phyloP scores from a whole-genome alignment of 2,329 filamentous ascomycete genomes.

The Macrophomina tecta region DNA sequence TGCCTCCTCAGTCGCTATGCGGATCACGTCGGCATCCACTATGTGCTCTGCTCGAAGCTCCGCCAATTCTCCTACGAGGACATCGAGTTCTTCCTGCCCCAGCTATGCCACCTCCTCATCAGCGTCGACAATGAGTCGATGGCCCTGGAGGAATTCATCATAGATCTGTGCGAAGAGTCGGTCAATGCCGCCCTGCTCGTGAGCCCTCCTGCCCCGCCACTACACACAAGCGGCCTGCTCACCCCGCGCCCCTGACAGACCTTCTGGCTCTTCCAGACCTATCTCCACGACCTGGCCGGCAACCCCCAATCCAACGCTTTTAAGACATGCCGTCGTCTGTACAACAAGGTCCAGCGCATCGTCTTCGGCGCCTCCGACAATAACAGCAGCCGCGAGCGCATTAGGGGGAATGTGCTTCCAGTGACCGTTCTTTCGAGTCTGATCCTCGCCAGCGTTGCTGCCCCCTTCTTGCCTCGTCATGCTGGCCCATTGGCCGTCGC shows the following conservation, averaged over 20 bases:
- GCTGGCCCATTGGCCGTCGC: conserved; percentile 81
- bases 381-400: conserved; percentile 71
- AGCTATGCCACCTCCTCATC: conserved; percentile 83
- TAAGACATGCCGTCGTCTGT: conserved; percentile 81
- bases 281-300: conserved; percentile 78
- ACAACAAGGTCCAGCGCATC: conserved; percentile 88
- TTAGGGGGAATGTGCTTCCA: conserved; percentile 80
- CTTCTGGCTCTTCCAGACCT: conserved; percentile 90
- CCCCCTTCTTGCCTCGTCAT: conserved; percentile 77
- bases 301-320: conserved; percentile 79
- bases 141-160: conserved; percentile 85
- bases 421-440: conserved; percentile 83
- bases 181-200: conserved; percentile 84
- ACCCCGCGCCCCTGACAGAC: conserved; percentile 60
- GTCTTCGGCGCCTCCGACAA: conserved; percentile 79
- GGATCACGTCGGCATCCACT: conserved; percentile 88
- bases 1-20: conserved; percentile 72
- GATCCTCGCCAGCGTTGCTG: conserved; percentile 75
- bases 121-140: conserved; percentile 91
- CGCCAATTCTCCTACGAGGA: conserved; percentile 89
- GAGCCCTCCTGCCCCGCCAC: conserved; percentile 31
- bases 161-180: conserved; percentile 86
- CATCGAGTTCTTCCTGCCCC: conserved; percentile 90
- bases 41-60: conserved; percentile 86
- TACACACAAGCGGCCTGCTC: background rate